Conservation (phyloP, 495 filamentous ascomycete genomes). For the Thozetella sp. region DNA sequence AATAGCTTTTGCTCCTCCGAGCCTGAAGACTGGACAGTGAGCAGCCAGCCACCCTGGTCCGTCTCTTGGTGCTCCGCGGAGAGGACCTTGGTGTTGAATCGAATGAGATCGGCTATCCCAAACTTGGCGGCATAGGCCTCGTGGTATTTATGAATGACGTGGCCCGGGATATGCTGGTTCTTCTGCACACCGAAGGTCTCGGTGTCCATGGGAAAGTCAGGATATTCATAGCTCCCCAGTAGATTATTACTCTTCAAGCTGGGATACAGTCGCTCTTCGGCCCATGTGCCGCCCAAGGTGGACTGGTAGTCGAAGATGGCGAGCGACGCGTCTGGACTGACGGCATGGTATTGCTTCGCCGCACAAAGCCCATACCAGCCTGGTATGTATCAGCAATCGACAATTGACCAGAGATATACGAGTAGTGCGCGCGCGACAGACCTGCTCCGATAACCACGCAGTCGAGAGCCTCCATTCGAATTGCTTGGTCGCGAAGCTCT, state of each 20-base stretch:
- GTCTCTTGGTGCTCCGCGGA: slow-evolving; percentile 44
- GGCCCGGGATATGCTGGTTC: slow-evolving; percentile 67
- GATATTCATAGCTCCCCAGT: slow-evolving; percentile 65
- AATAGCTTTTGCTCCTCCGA: slow-evolving; percentile 11
- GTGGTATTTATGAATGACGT: slow-evolving; percentile 64
- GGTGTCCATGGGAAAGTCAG: slow-evolving; percentile 69
- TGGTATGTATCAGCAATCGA: slow-evolving; percentile 6
- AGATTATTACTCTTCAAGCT: slow-evolving; percentile 60
- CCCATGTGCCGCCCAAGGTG: slow-evolving; percentile 68
- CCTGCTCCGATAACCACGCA: slow-evolving; percentile 40
- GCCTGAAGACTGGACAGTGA: slow-evolving; percentile 22
- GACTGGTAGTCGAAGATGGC: slow-evolving; percentile 34
- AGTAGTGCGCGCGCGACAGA: slow-evolving; percentile 19
- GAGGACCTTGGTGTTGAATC: slow-evolving; percentile 51
- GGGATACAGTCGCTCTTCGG: slow-evolving; percentile 60
- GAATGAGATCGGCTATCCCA: slow-evolving; percentile 52
- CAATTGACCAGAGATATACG: not conserved
- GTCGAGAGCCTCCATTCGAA: slow-evolving; percentile 31
- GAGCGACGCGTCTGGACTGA: slow-evolving; percentile 30
- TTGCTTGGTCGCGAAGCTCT: too few species aligned
- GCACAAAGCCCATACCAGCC: slow-evolving; percentile 37
- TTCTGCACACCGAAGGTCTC: slow-evolving; percentile 55
- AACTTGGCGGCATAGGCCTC: slow-evolving; percentile 58
- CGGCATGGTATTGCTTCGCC: slow-evolving; percentile 32
- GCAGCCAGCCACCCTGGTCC: slow-evolving; percentile 28